These are phyloP conservation scores for Penicillium macrosclerotiorum DNA, from an alignment of 495 filamentous ascomycete species.

Conservation along the genomic window DNA sequence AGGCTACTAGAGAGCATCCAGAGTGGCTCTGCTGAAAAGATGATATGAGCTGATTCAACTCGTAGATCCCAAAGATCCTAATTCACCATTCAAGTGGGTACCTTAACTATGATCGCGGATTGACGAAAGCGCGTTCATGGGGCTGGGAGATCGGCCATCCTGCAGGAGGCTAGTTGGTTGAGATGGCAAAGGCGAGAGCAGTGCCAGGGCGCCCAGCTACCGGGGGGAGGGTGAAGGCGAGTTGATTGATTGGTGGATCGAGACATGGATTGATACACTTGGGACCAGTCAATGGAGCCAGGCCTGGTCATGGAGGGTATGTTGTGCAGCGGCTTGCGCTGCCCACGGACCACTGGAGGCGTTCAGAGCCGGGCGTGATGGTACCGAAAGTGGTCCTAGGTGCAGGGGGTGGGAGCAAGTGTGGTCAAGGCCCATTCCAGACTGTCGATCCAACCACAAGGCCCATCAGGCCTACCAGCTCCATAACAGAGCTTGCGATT, in stretches of 20 bases:
- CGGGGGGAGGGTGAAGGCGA: too few species aligned
- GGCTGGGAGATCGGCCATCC: conserved; percentile 27
- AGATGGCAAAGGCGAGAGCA: conserved; percentile 13
- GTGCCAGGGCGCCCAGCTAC: conserved; percentile 8
- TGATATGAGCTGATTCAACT: background rate
- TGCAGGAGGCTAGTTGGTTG: conserved; percentile 25
- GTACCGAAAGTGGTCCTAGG: conserved; percentile 9
- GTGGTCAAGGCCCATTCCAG: too few species aligned
- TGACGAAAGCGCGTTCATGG: conserved; percentile 20
- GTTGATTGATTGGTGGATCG: conserved; percentile 23
- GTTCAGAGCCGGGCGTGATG: background rate
- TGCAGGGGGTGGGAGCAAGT: conserved; percentile 10
- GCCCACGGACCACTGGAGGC: conserved; percentile 10
- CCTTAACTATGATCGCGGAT: too few species aligned
- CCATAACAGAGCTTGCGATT: too few species aligned
- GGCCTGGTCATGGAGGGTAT: conserved; percentile 13
- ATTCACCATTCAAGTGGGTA: too few species aligned
- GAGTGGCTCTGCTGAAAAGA: too few species aligned
- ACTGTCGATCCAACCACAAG: too few species aligned
- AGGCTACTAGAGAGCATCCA: too few species aligned
- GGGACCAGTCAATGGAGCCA: conserved; percentile 7
- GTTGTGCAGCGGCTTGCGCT: conserved; percentile 22
- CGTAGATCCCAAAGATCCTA: conserved; percentile 21
- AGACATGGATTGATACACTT: conserved; percentile 3
- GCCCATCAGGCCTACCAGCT: too few species aligned